Evolutionary conservation across 2,329 filamentous ascomycete genomes (phyloP).

Genomic region (Diaporthe sp.): DNA sequence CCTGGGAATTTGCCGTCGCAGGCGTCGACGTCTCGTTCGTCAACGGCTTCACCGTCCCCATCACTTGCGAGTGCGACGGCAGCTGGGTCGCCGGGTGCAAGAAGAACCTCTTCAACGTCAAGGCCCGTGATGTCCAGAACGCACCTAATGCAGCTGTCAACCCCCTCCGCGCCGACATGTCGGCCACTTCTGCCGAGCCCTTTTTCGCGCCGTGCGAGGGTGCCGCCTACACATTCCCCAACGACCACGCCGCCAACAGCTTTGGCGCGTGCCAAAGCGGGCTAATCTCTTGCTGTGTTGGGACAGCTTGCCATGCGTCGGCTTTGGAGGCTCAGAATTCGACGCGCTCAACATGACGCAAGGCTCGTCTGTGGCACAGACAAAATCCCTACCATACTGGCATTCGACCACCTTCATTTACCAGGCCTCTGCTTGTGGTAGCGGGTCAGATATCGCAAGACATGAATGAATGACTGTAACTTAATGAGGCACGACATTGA

Average conservation of each 20-base stretch:
- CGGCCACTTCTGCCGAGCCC: slow-evolving; percentile 21
- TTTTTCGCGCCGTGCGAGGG: slow-evolving; percentile 39
- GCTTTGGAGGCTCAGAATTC: no score
- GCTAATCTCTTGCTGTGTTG: slow-evolving; percentile 22
- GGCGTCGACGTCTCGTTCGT: slow-evolving; percentile 44
- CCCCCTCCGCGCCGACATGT: slow-evolving; percentile 37
- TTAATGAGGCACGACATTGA: not conserved
- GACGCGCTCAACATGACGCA: not conserved
- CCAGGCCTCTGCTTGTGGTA: not conserved
- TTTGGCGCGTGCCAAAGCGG: slow-evolving; percentile 32
- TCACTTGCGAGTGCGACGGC: slow-evolving; percentile 41
- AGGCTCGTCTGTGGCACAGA: not conserved
- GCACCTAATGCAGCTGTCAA: slow-evolving; percentile 41
- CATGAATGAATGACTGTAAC: no score
- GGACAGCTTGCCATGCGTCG: not conserved
- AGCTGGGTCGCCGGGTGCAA: slow-evolving; percentile 42
- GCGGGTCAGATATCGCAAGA: not conserved
- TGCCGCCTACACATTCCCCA: slow-evolving; percentile 37
- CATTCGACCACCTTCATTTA: not conserved
- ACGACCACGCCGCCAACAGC: slow-evolving; percentile 41
- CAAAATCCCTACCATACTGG: no score
- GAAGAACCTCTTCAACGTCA: slow-evolving; percentile 40
- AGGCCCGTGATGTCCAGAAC: slow-evolving; percentile 39
- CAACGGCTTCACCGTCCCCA: slow-evolving; percentile 42
- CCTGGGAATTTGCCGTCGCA: slow-evolving; percentile 18